Conservation (phyloP, 2,329 filamentous ascomycete species). For the Simplicillium sp. region DNA sequence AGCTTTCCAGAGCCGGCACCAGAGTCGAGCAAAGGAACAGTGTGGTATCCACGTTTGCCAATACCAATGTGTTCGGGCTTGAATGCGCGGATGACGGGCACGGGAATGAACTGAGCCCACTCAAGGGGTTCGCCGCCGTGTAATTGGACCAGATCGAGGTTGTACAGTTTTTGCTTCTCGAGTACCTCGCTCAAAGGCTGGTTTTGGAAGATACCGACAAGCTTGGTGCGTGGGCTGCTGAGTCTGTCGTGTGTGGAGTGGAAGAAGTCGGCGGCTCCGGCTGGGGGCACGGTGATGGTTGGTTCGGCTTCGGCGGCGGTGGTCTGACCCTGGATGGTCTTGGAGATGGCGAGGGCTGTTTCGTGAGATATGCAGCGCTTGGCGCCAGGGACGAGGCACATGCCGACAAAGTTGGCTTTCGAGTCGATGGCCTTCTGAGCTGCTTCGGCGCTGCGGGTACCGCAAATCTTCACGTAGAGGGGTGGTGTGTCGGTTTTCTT, state of each 20-base stretch:
- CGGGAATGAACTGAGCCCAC: slow-evolving; percentile 81
- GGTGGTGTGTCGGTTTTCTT: slow-evolving; percentile 27
- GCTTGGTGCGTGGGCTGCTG: slow-evolving; percentile 52
- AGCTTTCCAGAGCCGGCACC: slow-evolving; percentile 75
- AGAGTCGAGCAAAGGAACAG: slow-evolving; percentile 76
- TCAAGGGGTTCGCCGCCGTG: slow-evolving; percentile 89
- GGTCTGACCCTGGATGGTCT: slow-evolving; percentile 63
- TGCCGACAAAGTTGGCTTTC: slow-evolving; percentile 86
- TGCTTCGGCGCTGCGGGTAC: slow-evolving; percentile 73
- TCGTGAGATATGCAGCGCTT: slow-evolving; percentile 74
- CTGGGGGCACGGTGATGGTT: slow-evolving; percentile 15
- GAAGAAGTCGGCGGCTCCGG: slow-evolving; percentile 60
- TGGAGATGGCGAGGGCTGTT: slow-evolving; percentile 70
- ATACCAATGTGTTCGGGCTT: slow-evolving; percentile 66
- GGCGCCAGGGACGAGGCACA: slow-evolving; percentile 76
- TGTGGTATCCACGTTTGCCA: slow-evolving; percentile 69
- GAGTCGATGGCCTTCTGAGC: slow-evolving; percentile 73
- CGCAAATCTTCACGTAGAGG: slow-evolving; percentile 87
- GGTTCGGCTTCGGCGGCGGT: slow-evolving; percentile 24
- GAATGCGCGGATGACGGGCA: slow-evolving; percentile 85
- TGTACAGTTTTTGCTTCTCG: slow-evolving; percentile 63
- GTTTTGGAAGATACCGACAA: slow-evolving; percentile 92
- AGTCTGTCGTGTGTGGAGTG: slow-evolving; percentile 38
- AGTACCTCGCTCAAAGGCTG: slow-evolving; percentile 79
- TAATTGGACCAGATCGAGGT: slow-evolving; percentile 82